Evolutionary conservation across 2,329 filamentous ascomycete genomes (phyloP).

Genomic region (Alternaria longipes): DNA sequence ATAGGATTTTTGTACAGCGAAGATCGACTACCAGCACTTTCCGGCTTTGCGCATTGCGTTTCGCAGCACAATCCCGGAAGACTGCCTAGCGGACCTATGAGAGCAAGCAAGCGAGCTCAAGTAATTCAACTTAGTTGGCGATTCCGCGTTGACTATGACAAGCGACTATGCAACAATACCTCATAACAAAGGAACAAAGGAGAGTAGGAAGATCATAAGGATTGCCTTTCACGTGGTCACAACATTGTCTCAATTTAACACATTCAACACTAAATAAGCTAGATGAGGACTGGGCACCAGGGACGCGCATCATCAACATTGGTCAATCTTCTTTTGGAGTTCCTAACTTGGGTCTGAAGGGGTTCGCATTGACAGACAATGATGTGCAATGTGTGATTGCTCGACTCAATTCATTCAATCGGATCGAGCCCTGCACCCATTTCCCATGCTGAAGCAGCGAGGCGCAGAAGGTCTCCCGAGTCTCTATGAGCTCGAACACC

Average conservation of each 20-base stretch:
- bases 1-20: not conserved
- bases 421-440: no score
- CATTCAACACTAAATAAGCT: not conserved
- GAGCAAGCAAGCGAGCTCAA: not conserved
- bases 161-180: no score
- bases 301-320: not conserved
- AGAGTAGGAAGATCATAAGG: no score
- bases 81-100: not conserved
- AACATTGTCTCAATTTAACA: no score
- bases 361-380: not conserved
- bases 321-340: not conserved
- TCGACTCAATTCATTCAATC: no score
- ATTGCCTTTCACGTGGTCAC: no score
- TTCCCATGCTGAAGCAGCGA: not conserved
- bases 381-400: no score
- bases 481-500: not conserved
- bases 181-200: no score
- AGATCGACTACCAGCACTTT: not conserved
- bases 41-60: not conserved
- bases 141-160: not conserved
- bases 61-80: not conserved
- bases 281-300: not conserved
- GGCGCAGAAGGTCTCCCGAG: not conserved
- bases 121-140: not conserved
- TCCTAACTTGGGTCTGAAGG: not conserved